Evolutionary conservation across 2,329 filamentous ascomycete species (phyloP).

Genomic region (Aspergillus hiratsukae): DNA sequence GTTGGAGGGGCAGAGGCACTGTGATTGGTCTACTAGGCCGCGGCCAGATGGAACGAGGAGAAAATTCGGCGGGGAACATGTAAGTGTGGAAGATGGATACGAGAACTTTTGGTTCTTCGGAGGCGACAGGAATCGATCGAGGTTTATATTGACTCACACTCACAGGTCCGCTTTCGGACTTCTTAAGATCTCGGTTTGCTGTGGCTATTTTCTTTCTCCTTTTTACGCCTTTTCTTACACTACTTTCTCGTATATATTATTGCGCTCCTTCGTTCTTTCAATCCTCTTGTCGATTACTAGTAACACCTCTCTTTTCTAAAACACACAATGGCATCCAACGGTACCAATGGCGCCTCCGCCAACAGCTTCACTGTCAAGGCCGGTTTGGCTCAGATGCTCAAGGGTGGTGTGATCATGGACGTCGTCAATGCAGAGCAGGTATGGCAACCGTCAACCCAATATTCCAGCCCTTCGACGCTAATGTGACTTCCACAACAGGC

Average conservation of each 20-base stretch:
- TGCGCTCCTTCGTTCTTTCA: conserved; percentile 2
- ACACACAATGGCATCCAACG: conserved; percentile 33
- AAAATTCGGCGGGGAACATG: conserved; percentile 16
- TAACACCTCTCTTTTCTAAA: not conserved
- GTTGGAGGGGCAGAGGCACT: conserved; percentile 7
- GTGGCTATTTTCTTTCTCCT: not conserved
- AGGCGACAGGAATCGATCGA: conserved; percentile 1
- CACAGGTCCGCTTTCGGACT: not conserved
- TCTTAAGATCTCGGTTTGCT: not conserved
- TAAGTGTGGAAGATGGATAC: not conserved
- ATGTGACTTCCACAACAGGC: conserved; percentile 50
- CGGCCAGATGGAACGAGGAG: conserved; percentile 5
- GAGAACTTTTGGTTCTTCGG: not conserved
- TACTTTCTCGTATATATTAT: not conserved
- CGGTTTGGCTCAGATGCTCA: conserved; percentile 94
- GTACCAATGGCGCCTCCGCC: conserved; percentile 28
- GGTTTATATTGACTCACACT: conserved; percentile 4
- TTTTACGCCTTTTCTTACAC: not conserved
- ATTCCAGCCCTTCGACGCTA: not conserved
- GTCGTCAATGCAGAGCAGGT: conserved; percentile 86
- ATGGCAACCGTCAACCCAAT: conserved; percentile 9
- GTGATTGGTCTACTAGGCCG: conserved; percentile 12
- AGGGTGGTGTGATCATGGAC: conserved; percentile 99
- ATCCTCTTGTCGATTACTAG: not conserved
- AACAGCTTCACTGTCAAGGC: conserved; percentile 84